Percentiles rank a stretch among this genome's conserved stretches.
phyloP scores from a whole-genome alignment of 139 green algal species.

The Tetradesmus lagerheimii region DNA sequence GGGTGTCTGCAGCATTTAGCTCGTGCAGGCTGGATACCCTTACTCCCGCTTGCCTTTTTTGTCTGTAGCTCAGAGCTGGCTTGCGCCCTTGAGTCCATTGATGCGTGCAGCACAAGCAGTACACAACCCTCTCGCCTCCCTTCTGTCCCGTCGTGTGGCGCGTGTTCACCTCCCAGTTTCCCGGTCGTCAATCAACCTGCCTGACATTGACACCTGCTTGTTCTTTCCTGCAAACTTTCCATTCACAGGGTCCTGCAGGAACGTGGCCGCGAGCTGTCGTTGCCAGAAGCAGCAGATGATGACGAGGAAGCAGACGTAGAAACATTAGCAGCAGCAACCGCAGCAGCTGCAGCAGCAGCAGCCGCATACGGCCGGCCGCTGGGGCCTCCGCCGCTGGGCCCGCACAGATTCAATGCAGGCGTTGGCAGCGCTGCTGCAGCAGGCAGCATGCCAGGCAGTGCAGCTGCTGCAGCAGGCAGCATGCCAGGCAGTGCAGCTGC shows the following conservation, averaged over 20 bases:
- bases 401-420: not conserved
- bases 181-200: no score
- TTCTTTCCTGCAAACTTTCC: not conserved
- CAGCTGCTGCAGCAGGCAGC: not conserved
- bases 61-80: no score
- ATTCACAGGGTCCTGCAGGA: conserved; percentile 40
- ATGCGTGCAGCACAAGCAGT: no score
- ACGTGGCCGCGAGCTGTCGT: not conserved
- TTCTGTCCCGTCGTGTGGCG: no score
- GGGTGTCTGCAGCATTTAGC: no score
- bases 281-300: conserved; percentile 33
- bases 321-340: conserved; percentile 6
- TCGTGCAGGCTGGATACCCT: no score
- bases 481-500: not conserved
- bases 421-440: not conserved
- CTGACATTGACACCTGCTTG: no score
- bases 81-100: no score
- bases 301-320: conserved; percentile 16
- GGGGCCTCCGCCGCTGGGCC: not conserved
- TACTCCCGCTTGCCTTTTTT: no score
- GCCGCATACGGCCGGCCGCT: not conserved
- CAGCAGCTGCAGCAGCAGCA: conserved; percentile 30
- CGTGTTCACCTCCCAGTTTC: no score
- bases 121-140: not conserved
- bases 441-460: not conserved